Percentiles rank a stretch among this genome's conserved stretches.
phyloP scores from a whole-genome alignment of 106 monocot species.

The Dendrobium chrysotoxum region DNA sequence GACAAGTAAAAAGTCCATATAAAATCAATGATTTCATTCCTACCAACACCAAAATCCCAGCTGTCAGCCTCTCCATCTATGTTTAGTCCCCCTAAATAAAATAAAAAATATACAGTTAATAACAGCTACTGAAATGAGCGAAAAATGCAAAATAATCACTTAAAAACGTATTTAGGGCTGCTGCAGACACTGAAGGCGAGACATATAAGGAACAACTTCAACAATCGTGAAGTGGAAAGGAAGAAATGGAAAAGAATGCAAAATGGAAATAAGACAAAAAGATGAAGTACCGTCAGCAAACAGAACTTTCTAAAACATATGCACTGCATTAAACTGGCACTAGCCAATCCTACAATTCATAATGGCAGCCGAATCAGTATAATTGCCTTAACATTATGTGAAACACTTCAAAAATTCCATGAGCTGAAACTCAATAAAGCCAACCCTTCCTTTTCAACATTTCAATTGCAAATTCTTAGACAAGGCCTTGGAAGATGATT shows the following conservation, averaged over 20 bases:
- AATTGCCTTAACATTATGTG: not conserved
- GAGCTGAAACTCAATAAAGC: not conserved
- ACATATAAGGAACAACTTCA: not conserved
- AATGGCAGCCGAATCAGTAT: not conserved
- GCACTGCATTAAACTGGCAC: not conserved
- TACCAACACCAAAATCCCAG: constrained; percentile 97
- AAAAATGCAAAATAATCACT: not conserved
- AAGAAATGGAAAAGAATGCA: not conserved
- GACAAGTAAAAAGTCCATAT: not conserved
- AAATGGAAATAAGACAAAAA: not conserved
- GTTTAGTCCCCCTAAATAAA: constrained; percentile 71
- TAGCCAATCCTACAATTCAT: not conserved
- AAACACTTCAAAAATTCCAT: not conserved
- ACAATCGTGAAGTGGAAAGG: not conserved
- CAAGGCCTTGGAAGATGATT: too few relatives aligned
- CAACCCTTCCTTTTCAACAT: not conserved
- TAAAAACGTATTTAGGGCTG: not conserved
- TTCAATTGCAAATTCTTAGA: too few relatives aligned
- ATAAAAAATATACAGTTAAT: constrained; percentile 5
- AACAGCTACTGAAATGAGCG: not conserved
- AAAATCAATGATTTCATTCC: constrained; percentile 6
- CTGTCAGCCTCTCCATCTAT: constrained; percentile 92
- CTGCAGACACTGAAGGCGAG: not conserved
- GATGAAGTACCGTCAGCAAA: not conserved
- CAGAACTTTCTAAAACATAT: not conserved